Conservation (phyloP, 305 asterid species). For the Fraxinus greggii region DNA sequence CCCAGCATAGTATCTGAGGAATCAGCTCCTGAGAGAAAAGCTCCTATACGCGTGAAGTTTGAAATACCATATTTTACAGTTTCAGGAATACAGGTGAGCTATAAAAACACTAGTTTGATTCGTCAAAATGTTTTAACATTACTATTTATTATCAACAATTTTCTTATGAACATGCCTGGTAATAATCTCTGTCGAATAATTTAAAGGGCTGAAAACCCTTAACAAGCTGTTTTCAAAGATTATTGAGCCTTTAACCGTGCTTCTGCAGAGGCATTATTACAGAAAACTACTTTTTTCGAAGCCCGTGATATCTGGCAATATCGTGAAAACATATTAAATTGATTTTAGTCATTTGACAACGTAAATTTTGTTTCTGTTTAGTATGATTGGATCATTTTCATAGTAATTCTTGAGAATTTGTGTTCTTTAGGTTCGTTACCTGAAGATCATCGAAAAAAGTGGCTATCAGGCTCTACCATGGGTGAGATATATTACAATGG, state of each 20-base stretch:
- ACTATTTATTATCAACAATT: neutral
- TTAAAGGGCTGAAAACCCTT: neutral
- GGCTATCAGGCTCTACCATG: constrained; percentile 73
- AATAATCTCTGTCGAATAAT: neutral
- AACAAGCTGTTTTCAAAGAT: neutral
- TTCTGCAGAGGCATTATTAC: neutral
- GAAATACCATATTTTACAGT: constrained; percentile 98
- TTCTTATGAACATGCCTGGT: neutral
- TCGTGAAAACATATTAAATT: neutral
- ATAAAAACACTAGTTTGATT: neutral
- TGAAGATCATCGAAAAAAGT: constrained; percentile 65
- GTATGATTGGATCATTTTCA: neutral
- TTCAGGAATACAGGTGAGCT: constrained; percentile 89
- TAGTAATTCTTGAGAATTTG: neutral
- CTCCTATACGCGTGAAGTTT: constrained; percentile 92
- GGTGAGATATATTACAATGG: constrained; percentile 70
- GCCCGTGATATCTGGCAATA: neutral
- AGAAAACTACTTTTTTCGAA: neutral
- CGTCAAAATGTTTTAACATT: neutral
- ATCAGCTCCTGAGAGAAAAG: constrained; percentile 77
- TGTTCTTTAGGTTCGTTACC: constrained; percentile 53
- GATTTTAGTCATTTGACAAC: neutral
- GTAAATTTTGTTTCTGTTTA: neutral
- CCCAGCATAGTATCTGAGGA: constrained; percentile 92
- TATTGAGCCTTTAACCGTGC: neutral